Percentiles rank a stretch among this genome's conserved stretches.
Evolutionary conservation across 352 stramenopile species (phyloP).

Genomic region (Phytophthora melonis): DNA sequence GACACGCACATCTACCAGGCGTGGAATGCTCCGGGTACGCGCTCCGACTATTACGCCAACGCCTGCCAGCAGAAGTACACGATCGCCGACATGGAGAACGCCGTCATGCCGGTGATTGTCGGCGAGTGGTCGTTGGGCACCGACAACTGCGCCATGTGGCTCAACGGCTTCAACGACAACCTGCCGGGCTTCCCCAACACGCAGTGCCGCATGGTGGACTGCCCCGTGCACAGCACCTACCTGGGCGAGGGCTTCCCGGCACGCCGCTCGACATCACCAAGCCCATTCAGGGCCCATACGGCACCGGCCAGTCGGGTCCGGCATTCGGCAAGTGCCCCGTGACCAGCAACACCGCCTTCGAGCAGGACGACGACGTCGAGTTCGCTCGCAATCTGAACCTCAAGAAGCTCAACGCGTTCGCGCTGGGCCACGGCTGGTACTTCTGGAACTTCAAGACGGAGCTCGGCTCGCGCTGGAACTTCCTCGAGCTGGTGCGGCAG

Average conservation of each 20-base stretch:
- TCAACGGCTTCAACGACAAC: conserved; percentile 70
- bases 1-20: conserved; percentile 97
- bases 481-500: conserved; percentile 68
- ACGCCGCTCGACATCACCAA: conserved; percentile 23
- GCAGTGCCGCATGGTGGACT: conserved; percentile 88
- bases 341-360: conserved; percentile 45
- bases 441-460: conserved; percentile 79
- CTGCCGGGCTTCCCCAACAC: conserved; percentile 78
- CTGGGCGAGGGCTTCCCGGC: conserved; percentile 32
- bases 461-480: conserved; percentile 88
- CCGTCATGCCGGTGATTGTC: conserved; percentile 87
- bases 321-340: conserved; percentile 71
- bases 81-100: conserved; percentile 66
- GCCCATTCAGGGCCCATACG: conserved; percentile 21
- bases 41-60: conserved; percentile 88
- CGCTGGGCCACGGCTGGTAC: conserved; percentile 92
- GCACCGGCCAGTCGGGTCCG: conserved; percentile 20
- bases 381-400: conserved; percentile 81
- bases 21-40: conserved; percentile 68
- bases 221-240: conserved; percentile 86
- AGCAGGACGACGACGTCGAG: conserved; percentile 71
- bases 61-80: conserved; percentile 89
- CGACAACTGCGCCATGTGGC: conserved; percentile 86
- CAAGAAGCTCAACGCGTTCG: conserved; percentile 94
- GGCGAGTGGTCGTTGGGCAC: conserved; percentile 94